Percentiles rank a stretch among this genome's conserved stretches.
phyloP scores from a whole-genome alignment of 371 early-diverging fungal genomes.

The Mucor piriformis region DNA sequence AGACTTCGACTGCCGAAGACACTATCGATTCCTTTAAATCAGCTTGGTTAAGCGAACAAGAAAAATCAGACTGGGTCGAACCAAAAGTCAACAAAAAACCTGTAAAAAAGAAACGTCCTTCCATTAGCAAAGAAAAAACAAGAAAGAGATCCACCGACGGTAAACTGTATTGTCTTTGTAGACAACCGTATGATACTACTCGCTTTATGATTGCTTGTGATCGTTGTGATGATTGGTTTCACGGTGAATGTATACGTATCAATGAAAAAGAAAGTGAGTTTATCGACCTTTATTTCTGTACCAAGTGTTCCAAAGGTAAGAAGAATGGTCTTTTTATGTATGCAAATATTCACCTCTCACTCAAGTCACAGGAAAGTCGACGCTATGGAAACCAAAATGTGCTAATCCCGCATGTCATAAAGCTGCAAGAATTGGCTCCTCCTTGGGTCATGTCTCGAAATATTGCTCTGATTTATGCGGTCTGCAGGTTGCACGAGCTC shows the following conservation, averaged over 20 bases:
- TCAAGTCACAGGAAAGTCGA: conserved; percentile 48
- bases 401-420: conserved; percentile 45
- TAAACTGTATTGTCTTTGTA: conserved; percentile 59
- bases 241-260: conserved; percentile 67
- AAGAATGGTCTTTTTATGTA: too few species aligned
- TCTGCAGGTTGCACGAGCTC: conserved; percentile 46
- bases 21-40: conserved; percentile 17
- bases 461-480: conserved; percentile 47
- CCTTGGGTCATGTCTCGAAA: conserved; percentile 39
- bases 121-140: not conserved
- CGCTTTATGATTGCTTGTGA: conserved; percentile 72
- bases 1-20: conserved; percentile 3
- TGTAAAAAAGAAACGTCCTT: not conserved
- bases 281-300: conserved; percentile 63
- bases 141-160: not conserved
- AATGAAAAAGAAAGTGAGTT: conserved; percentile 59
- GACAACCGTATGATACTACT: conserved; percentile 52
- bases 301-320: conserved; percentile 50
- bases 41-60: conserved; percentile 13
- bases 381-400: conserved; percentile 56
- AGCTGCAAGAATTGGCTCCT: conserved; percentile 33
- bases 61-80: not conserved
- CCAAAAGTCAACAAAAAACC: not conserved
- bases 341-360: not conserved
- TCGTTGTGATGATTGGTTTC: conserved; percentile 68